Base-by-base conservation (phyloP, 2,329 filamentous ascomycete genomes). In the Aspergillus novoparasiticus region DNA sequence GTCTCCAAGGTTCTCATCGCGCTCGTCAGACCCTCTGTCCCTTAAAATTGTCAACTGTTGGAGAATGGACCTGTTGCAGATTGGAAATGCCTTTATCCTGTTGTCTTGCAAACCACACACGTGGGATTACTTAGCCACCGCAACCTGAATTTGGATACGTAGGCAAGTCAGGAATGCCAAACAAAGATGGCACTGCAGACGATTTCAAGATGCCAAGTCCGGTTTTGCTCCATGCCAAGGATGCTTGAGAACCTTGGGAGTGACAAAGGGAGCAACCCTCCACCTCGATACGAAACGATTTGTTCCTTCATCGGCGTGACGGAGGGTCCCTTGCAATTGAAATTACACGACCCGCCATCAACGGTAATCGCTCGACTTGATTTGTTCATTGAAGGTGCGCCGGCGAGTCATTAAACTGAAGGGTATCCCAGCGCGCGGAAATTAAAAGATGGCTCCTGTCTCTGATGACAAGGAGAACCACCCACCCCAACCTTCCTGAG, bases 1-100 rank as follows among this genome's bases (percentile, higher is more conserved):
- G 58, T 59, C 68, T 61, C 63, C 66, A 69, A 69, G 68, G 68
- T 69, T 67, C 68, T 66, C 68, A 65, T 23, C 9, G n/a, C 14
- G 51, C 32, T 19, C 12, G 1, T 2, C 6, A 32, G 34, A 55
- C 26, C 48, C 23, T 39, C 8, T 1, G 16, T 39, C 51, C 2
- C 4, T 26, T 10, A 4, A 9, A 2, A 39, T 9, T 21, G 8
- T 4, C n/a, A 11, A 21, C 0, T 0, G 48, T 51, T 11, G 9
- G 1, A 34, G 9, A 51, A 51, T 19, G 21, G 21, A 19, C n/a
- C 16, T 9, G 16, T 32, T 1, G 10, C 8, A 19, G 0, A 11
- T 12, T 11, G 11, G 11, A 30, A 14, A 12, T 26, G 16, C 3
- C 3, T 51, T 0, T 8, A 30, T 32, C 3, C 1, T 11, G 16